Percentiles rank a stretch among this genome's conserved stretches.
These are phyloP conservation scores for Cyberlindnera petersonii DNA, from an alignment of 805 yeast genomes.

Conservation along the genomic window DNA sequence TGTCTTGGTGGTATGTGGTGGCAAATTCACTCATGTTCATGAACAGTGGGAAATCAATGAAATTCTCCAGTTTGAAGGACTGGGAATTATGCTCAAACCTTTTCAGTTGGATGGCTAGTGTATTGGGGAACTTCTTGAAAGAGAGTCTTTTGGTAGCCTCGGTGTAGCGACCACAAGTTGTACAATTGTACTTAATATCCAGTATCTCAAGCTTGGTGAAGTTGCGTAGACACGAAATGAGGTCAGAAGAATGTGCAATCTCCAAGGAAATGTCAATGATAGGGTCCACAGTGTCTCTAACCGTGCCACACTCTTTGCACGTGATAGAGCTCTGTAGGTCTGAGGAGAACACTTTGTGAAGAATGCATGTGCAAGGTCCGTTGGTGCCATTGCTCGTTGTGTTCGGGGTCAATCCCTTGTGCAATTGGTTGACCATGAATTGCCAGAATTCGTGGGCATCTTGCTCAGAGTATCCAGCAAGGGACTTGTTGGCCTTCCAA, in stretches of 20 bases:
- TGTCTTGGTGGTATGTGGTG: constrained; percentile 23
- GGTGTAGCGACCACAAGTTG: constrained; percentile 55
- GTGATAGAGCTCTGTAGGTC: constrained; percentile 72
- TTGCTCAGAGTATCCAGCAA: constrained; percentile 96
- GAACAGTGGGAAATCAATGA: constrained; percentile 67
- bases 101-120: constrained; percentile 80
- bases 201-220: constrained; percentile 77
- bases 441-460: constrained; percentile 99
- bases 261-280: constrained; percentile 86
- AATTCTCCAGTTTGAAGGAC: constrained; percentile 66
- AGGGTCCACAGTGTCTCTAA: constrained; percentile 71
- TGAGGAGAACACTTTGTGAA: constrained; percentile 83
- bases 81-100: constrained; percentile 42
- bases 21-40: constrained; percentile 72
- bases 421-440: constrained; percentile 81
- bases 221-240: constrained; percentile 65
- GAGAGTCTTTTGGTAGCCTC: constrained; percentile 70
- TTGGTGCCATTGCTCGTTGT: not conserved
- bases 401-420: constrained; percentile 41
- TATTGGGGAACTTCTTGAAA: constrained; percentile 67
- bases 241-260: constrained; percentile 41
- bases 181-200: constrained; percentile 71
- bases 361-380: constrained; percentile 62
- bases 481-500: constrained; percentile 77
- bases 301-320: constrained; percentile 64